These are phyloP conservation scores for Pilasporangium apinafurcum DNA, from an alignment of 352 stramenopile genomes.

Conservation along the genomic window DNA sequence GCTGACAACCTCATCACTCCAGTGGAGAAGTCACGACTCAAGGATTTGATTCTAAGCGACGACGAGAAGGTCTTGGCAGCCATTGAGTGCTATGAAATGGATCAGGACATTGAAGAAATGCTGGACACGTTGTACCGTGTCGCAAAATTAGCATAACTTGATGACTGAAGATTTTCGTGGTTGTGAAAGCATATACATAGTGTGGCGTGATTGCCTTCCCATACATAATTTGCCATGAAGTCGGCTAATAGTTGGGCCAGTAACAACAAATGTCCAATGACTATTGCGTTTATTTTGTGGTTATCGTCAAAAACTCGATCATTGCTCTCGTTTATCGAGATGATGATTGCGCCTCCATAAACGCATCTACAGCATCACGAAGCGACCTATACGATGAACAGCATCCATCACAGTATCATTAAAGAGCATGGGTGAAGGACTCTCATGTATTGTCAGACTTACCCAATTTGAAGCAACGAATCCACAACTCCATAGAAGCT, in stretches of 20 bases:
- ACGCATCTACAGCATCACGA: slow-evolving; percentile 53
- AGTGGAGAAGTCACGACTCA: slow-evolving; percentile 71
- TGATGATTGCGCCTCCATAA: too few species aligned
- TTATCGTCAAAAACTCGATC: too few species aligned
- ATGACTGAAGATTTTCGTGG: too few species aligned
- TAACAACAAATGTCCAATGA: too few species aligned
- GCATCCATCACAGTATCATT: slow-evolving; percentile 1
- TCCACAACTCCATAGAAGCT: slow-evolving; percentile 69
- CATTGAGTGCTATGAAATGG: slow-evolving; percentile 75
- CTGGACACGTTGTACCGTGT: slow-evolving; percentile 79
- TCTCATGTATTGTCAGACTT: background rate
- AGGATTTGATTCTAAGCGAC: slow-evolving; percentile 80
- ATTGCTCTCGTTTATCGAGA: too few species aligned
- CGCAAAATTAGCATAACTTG: slow-evolving; percentile 39
- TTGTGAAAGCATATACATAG: too few species aligned
- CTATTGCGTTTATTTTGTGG: too few species aligned
- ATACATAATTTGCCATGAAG: too few species aligned
- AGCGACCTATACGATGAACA: slow-evolving; percentile 25
- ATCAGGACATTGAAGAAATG: slow-evolving; percentile 83
- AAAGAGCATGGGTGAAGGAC: too few species aligned
- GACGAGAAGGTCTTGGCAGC: slow-evolving; percentile 70
- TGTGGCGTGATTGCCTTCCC: too few species aligned
- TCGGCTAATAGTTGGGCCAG: too few species aligned
- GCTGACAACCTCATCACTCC: slow-evolving; percentile 76
- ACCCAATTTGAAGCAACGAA: slow-evolving; percentile 73